Base-by-base conservation (phyloP, 2,329 filamentous ascomycete species). In the Hypoxylon sp. region DNA sequence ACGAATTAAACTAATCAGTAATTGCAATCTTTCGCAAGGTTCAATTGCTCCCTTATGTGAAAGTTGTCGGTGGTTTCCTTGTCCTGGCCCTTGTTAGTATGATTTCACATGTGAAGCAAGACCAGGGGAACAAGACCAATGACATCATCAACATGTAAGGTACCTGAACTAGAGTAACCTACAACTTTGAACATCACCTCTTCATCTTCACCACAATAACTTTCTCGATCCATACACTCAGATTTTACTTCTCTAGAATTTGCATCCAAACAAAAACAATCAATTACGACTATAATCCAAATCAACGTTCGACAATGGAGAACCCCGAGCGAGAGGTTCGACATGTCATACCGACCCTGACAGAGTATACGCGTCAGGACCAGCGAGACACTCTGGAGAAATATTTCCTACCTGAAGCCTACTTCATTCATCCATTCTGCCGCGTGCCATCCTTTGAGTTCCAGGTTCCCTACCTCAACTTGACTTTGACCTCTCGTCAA, bases 381-480 rank as follows among this genome's bases (percentile, higher is more conserved):
- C 91, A 95, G 69, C 73, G 78, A 46, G 73, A 78, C 3, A 77
- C 87, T 0, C 75, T 96, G 16, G 77, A 88, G 49, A 77, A 75
- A n/a, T 92, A 89, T 73, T 96, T 92, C 70, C 82, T 86, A 0
- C 79, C 80, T 7, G 75, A 87, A 63, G 88, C 89, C 6, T 80
- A 83, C 20, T 94, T 96, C 67, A 79, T 81, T 2, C 90, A 96
- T 61, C 90, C 90, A 0, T 87, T 93, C 68, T 91, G 88, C 64
- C 81, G 84, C 8, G 89, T 90, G 1, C 81, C 82, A 1, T 73
- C 75, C 5, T 81, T 84, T 58, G 67, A 74, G 12, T 58, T 72
- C 20, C 51, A 66, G 2, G 38, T 81, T 1, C 78, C 76, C 1
- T 61, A 78, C 2, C 59, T 75, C 0, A 69, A 65, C 8, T 41